These are phyloP conservation scores for Irpex sp. DNA, from an alignment of 1,284 basidiomycete genomes.

Conservation along the genomic window DNA sequence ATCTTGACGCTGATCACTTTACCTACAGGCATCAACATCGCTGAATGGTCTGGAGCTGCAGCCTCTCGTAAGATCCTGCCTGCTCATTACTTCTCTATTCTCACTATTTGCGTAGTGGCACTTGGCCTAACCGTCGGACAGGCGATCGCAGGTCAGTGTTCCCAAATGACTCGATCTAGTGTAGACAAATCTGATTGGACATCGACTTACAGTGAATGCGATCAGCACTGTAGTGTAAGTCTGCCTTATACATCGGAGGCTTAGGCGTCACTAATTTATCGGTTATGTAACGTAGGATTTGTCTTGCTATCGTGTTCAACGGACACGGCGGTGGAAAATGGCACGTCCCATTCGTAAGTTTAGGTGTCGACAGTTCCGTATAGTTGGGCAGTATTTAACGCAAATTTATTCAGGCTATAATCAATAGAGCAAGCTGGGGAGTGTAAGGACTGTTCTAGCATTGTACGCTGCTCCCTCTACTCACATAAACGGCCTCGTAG, in stretches of 20 bases:
- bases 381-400: not conserved
- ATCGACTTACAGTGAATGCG: slow-evolving; percentile 10
- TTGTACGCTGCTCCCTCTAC: not conserved
- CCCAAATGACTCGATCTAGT: not conserved
- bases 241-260: not conserved
- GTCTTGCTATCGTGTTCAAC: slow-evolving; percentile 23
- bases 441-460: slow-evolving; percentile 17
- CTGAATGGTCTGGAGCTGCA: slow-evolving; percentile 30
- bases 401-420: slow-evolving; percentile 19
- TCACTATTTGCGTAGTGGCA: slow-evolving; percentile 18
- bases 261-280: too few relatives aligned
- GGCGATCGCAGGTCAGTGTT: slow-evolving; percentile 22
- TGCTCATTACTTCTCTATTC: not conserved
- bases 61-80: slow-evolving; percentile 18
- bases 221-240: slow-evolving; percentile 15
- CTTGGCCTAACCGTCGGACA: slow-evolving; percentile 28
- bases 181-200: too few relatives aligned
- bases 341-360: slow-evolving; percentile 29
- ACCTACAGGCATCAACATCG: slow-evolving; percentile 26
- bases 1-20: not conserved
- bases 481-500: slow-evolving; percentile 8
- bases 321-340: slow-evolving; percentile 29
- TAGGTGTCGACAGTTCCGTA: not conserved
- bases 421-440: slow-evolving; percentile 28
- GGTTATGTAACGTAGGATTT: slow-evolving; percentile 16